Percentiles rank a stretch among this genome's conserved stretches.
phyloP scores from a whole-genome alignment of 768 basidiomycete genomes.

The Mycena indigotica region DNA sequence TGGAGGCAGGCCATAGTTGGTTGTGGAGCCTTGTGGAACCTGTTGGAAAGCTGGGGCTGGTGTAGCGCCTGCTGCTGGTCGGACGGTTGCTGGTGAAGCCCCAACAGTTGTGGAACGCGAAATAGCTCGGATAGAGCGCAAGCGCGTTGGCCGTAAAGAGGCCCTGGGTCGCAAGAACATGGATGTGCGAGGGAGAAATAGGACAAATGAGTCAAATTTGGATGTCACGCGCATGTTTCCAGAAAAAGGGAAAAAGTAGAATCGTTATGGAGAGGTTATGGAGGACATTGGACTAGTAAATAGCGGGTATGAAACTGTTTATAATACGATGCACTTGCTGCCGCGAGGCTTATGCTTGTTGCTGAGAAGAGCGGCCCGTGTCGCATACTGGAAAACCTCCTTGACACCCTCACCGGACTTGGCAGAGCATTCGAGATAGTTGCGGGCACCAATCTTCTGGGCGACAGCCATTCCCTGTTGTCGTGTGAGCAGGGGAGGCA shows the following conservation, averaged over 20 bases:
- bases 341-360: constrained; percentile 48
- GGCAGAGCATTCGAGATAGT: constrained; percentile 97
- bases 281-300: constrained; percentile 25
- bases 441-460: constrained; percentile 94
- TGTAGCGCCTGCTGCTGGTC: constrained; percentile 15
- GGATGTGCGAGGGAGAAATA: constrained; percentile 1
- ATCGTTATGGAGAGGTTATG: constrained; percentile 20
- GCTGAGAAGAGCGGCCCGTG: constrained; percentile 83
- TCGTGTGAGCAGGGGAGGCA: neutral
- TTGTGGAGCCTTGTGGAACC: constrained; percentile 44
- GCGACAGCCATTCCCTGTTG: constrained; percentile 88
- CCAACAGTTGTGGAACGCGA: constrained; percentile 19
- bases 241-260: constrained; percentile 2
- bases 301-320: constrained; percentile 21
- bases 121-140: constrained; percentile 11
- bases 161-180: constrained; percentile 16
- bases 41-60: constrained; percentile 42
- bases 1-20: constrained; percentile 38
- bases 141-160: constrained; percentile 16
- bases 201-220: neutral
- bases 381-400: constrained; percentile 98
- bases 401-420: constrained; percentile 95
- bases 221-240: constrained; percentile 4
- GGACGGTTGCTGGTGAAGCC: constrained; percentile 15
- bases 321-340: constrained; percentile 35